Percentiles rank a stretch among this genome's conserved stretches.
These are phyloP conservation scores for Rhodomyrtus tomentosa DNA, from an alignment of 345 rosid species.

Conservation along the genomic window DNA sequence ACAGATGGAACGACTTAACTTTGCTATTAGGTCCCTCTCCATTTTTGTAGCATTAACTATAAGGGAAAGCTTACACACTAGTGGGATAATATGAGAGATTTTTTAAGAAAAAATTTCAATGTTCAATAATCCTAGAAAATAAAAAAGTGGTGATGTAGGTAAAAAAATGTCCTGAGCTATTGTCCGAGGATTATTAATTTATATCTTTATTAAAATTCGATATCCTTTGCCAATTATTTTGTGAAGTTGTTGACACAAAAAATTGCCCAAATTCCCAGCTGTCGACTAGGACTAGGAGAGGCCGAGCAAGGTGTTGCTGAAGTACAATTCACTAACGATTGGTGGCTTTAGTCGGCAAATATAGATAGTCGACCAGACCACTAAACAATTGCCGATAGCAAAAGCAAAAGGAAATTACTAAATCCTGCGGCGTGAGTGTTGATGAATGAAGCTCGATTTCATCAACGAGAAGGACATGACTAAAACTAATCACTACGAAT, in stretches of 20 bases:
- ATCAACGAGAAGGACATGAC: neutral
- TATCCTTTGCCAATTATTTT: too few species aligned
- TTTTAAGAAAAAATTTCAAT: neutral
- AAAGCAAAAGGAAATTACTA: neutral
- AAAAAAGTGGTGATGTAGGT: neutral
- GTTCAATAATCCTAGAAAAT: neutral
- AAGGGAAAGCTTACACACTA: neutral
- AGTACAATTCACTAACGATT: neutral
- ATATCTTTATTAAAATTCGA: neutral
- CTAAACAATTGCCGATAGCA: neutral
- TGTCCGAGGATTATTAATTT: neutral
- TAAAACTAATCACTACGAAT: neutral
- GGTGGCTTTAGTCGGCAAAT: neutral
- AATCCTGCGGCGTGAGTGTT: rapidly evolving
- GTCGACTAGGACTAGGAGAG: neutral
- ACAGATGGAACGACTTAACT: neutral
- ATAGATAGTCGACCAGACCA: neutral
- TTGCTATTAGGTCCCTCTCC: neutral
- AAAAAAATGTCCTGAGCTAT: rapidly evolving
- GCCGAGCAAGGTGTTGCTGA: too few species aligned
- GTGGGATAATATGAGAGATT: neutral
- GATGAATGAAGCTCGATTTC: neutral
- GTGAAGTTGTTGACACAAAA: neutral
- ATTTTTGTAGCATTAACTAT: neutral
- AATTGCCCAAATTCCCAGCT: neutral